phyloP scores from a whole-genome alignment of 1,284 basidiomycete species.

The Heterobasidion parviporum region DNA sequence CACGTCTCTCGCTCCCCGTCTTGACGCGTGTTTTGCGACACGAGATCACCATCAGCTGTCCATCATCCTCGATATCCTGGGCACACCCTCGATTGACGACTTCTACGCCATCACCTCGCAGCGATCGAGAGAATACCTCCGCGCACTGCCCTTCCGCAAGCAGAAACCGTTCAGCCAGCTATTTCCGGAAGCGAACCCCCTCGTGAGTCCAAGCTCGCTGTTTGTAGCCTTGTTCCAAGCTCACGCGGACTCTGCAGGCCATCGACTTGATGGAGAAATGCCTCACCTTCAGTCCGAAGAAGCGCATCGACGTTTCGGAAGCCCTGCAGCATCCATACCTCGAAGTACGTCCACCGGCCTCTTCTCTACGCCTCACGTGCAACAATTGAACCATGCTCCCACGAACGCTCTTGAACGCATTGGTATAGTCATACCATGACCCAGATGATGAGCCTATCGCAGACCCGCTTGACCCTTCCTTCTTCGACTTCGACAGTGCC shows the following conservation, averaged over 20 bases:
- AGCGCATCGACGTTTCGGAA: constrained; percentile 85
- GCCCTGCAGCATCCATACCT: constrained; percentile 92
- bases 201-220: constrained; percentile 30
- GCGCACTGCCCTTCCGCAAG: constrained; percentile 87
- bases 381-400: background rate
- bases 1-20: constrained; percentile 1
- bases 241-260: constrained; percentile 31
- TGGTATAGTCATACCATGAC: constrained; percentile 76
- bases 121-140: constrained; percentile 86
- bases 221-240: background rate
- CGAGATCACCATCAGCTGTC: constrained; percentile 89
- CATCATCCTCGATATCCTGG: constrained; percentile 78
- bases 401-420: background rate
- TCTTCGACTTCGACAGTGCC: constrained; percentile 86
- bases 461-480: constrained; percentile 72
- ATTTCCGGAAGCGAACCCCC: constrained; percentile 78
- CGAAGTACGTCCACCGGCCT: constrained; percentile 36
- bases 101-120: constrained; percentile 87
- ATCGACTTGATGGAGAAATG: constrained; percentile 87
- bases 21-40: background rate
- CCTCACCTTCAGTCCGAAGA: constrained; percentile 87
- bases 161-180: constrained; percentile 70
- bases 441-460: constrained; percentile 82
- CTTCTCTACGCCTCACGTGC: background rate
- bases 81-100: constrained; percentile 86